These are phyloP conservation scores for Murraya koenigii DNA, from an alignment of 345 rosid species.

Conservation along the genomic window DNA sequence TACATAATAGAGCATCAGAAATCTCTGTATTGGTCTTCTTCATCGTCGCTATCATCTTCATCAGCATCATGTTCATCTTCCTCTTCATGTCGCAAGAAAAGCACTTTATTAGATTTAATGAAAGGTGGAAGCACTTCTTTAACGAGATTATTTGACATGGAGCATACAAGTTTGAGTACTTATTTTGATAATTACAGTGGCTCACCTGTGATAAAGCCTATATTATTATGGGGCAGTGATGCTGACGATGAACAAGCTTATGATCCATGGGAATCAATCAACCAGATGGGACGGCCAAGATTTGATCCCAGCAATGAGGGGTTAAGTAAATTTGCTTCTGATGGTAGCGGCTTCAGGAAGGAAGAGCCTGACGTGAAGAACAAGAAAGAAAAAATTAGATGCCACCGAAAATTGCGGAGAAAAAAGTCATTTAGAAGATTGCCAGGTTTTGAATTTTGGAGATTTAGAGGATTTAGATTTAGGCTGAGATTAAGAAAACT, in stretches of 20 bases:
- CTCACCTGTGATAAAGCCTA: constrained; percentile 36
- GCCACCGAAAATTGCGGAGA: constrained; percentile 29
- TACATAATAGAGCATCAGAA: constrained; percentile 43
- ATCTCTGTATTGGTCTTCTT: constrained; percentile 38
- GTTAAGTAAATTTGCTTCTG: constrained; percentile 22
- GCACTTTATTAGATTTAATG: constrained; percentile 42
- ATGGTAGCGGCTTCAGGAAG: constrained; percentile 25
- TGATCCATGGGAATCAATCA: constrained; percentile 46
- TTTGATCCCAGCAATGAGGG: not conserved
- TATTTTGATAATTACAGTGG: constrained; percentile 46
- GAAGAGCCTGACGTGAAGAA: constrained; percentile 5
- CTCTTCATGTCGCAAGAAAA: constrained; percentile 23
- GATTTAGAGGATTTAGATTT: constrained; percentile 33
- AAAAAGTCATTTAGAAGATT: constrained; percentile 45
- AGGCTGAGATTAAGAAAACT: constrained; percentile 35
- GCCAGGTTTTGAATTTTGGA: constrained; percentile 40
- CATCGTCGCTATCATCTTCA: constrained; percentile 24
- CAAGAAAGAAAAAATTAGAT: not conserved
- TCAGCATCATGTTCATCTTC: constrained; percentile 26
- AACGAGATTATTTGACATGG: constrained; percentile 52
- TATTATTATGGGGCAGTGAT: constrained; percentile 49
- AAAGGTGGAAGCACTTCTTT: constrained; percentile 41
- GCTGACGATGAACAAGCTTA: constrained; percentile 17
- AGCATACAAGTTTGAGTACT: constrained; percentile 44
- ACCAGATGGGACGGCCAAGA: constrained; percentile 6